These are phyloP conservation scores for Dacryopinax primogenitus DNA, from an alignment of 768 basidiomycete genomes.

Conservation along the genomic window DNA sequence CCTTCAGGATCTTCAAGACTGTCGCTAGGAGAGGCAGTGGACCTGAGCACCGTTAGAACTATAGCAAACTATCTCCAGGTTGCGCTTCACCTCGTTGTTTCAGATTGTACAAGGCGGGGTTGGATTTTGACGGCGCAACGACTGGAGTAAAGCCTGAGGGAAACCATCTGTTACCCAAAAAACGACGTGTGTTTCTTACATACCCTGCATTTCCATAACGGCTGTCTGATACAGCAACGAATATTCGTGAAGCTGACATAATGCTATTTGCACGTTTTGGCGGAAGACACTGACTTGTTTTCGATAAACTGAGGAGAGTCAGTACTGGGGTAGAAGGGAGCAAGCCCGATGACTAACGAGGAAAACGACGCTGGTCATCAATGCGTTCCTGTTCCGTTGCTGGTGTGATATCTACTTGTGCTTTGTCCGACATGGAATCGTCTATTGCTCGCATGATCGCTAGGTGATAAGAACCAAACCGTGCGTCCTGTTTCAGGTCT, in stretches of 20 bases:
- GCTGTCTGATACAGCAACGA: constrained; percentile 16
- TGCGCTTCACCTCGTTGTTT: constrained; percentile 36
- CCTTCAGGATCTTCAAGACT: constrained; percentile 16
- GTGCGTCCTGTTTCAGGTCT: not conserved
- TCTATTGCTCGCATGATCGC: not conserved
- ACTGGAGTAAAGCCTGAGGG: not conserved
- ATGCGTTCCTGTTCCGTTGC: not conserved
- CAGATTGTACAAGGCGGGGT: constrained; percentile 8
- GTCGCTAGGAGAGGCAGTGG: constrained; percentile 11
- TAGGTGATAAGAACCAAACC: not conserved
- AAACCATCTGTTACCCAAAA: not conserved
- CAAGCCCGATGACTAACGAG: constrained; percentile 17
- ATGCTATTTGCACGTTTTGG: constrained; percentile 16
- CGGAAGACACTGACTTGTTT: constrained; percentile 15
- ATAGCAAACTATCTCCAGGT: not conserved
- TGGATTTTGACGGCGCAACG: constrained; percentile 14
- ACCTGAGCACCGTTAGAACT: not conserved
- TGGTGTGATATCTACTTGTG: not conserved
- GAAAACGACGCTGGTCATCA: constrained; percentile 14
- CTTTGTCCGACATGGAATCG: constrained; percentile 2
- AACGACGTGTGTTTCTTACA: not conserved
- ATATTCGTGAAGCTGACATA: constrained; percentile 17
- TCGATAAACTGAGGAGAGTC: not conserved
- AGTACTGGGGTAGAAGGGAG: not conserved
- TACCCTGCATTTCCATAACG: constrained; percentile 17